These are phyloP conservation scores for Asterella californica DNA, from an alignment of 225 moss, liverwort and hornwort genomes.

Conservation along the genomic window DNA sequence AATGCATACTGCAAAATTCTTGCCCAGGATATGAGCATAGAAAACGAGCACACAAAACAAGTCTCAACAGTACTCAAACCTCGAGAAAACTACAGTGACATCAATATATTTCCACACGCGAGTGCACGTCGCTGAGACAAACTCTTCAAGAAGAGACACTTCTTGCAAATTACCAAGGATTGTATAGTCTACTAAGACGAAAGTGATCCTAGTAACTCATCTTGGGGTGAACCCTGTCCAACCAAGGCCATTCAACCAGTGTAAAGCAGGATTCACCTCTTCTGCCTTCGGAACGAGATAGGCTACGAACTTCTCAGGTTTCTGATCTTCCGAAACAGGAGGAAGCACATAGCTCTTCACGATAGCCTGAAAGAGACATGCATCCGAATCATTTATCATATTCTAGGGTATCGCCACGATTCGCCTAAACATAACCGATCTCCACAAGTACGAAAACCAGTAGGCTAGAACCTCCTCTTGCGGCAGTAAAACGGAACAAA, in stretches of 20 bases:
- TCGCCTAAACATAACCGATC: not conserved
- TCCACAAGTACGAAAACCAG: not conserved
- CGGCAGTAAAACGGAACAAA: too few species aligned
- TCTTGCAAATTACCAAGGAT: too few species aligned
- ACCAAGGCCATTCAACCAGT: not conserved
- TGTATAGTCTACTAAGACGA: not conserved
- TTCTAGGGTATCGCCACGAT: not conserved
- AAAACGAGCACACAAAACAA: too few species aligned
- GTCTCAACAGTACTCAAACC: too few species aligned
- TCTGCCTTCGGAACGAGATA: conserved; percentile 98
- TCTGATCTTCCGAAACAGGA: conserved; percentile 45
- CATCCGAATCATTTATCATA: too few species aligned
- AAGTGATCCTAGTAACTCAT: not conserved
- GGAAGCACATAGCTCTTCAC: conserved; percentile 73
- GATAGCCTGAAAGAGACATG: conserved; percentile 55
- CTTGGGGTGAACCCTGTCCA: not conserved
- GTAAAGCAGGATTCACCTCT: conserved; percentile 52
- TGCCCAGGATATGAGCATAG: too few species aligned
- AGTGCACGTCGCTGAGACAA: too few species aligned
- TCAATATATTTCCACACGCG: too few species aligned
- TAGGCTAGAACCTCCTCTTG: too few species aligned
- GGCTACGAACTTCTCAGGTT: conserved; percentile 80
- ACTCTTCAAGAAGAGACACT: too few species aligned
- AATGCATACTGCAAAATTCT: too few species aligned
- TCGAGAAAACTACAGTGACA: too few species aligned